These are phyloP conservation scores for Naganishia friedmannii DNA, from an alignment of 768 basidiomycete genomes.

Conservation along the genomic window DNA sequence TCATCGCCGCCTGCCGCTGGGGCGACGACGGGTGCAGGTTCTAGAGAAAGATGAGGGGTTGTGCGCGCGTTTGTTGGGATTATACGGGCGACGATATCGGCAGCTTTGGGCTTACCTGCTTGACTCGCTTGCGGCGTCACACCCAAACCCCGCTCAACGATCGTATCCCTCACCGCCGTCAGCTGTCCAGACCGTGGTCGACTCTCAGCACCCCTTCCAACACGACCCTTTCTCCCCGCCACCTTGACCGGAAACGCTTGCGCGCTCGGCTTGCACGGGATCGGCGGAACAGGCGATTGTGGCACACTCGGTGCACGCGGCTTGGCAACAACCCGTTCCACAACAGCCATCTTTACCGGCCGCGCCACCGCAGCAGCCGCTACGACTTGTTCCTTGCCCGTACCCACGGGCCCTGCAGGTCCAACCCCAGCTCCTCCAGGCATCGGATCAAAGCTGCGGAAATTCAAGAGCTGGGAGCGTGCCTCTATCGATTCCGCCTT, in stretches of 20 bases:
- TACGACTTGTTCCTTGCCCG: background rate
- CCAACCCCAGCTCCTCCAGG: background rate
- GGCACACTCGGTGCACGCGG: background rate
- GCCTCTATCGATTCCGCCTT: constrained; percentile 1
- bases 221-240: background rate
- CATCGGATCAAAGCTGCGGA: constrained; percentile 17
- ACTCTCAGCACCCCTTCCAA: background rate
- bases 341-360: constrained; percentile 14
- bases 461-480: constrained; percentile 7
- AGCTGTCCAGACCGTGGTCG: background rate
- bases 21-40: too few species aligned
- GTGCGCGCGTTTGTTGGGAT: too few species aligned
- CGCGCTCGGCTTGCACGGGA: background rate
- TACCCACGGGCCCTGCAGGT: background rate
- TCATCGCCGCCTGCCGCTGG: background rate
- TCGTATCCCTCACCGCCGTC: constrained; percentile 2
- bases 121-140: background rate
- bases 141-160: background rate
- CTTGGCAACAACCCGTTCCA: background rate
- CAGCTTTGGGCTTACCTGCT: constrained; percentile 8
- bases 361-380: background rate
- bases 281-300: background rate
- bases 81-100: too few species aligned
- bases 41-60: too few species aligned
- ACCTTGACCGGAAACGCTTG: background rate